phyloP scores from a whole-genome alignment of 2,329 filamentous ascomycete species.

The Calonectria pteridis region DNA sequence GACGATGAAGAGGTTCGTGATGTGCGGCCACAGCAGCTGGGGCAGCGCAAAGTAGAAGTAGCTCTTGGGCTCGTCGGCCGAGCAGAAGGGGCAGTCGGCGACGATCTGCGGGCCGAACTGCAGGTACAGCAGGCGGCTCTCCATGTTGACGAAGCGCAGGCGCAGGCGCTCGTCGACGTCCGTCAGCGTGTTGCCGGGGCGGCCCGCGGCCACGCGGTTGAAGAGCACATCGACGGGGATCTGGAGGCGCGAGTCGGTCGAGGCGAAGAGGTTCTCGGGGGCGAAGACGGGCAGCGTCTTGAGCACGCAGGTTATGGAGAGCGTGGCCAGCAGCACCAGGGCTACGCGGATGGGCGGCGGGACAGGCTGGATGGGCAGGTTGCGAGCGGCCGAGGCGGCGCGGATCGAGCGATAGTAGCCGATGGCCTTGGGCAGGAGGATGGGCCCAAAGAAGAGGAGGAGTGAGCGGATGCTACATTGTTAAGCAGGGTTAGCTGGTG shows the following conservation, averaged over 20 bases:
- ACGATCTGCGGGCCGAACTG: constrained; percentile 83
- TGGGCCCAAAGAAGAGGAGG: constrained; percentile 75
- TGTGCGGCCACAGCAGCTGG: constrained; percentile 79
- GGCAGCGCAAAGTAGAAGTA: constrained; percentile 89
- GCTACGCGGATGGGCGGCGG: constrained; percentile 67
- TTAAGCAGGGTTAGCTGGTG: neutral
- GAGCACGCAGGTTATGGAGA: constrained; percentile 60
- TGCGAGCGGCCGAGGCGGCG: constrained; percentile 56
- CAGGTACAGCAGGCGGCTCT: constrained; percentile 84
- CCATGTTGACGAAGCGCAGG: constrained; percentile 75
- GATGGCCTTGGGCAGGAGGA: constrained; percentile 76
- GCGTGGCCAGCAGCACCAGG: constrained; percentile 69
- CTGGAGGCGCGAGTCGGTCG: constrained; percentile 84
- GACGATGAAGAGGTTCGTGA: constrained; percentile 80
- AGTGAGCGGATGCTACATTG: constrained; percentile 64
- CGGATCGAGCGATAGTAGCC: constrained; percentile 71
- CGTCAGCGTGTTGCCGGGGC: constrained; percentile 63
- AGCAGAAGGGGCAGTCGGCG: constrained; percentile 85
- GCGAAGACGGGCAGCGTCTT: constrained; percentile 76
- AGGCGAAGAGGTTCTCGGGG: constrained; percentile 84
- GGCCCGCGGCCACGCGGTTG: constrained; percentile 74
- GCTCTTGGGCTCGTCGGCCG: constrained; percentile 72
- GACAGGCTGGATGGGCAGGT: constrained; percentile 66
- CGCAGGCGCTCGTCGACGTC: constrained; percentile 74
- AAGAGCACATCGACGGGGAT: constrained; percentile 90